Evolutionary conservation across 23 red algal genomes (phyloP).

Genomic region (Gracilaria domingensis): DNA sequence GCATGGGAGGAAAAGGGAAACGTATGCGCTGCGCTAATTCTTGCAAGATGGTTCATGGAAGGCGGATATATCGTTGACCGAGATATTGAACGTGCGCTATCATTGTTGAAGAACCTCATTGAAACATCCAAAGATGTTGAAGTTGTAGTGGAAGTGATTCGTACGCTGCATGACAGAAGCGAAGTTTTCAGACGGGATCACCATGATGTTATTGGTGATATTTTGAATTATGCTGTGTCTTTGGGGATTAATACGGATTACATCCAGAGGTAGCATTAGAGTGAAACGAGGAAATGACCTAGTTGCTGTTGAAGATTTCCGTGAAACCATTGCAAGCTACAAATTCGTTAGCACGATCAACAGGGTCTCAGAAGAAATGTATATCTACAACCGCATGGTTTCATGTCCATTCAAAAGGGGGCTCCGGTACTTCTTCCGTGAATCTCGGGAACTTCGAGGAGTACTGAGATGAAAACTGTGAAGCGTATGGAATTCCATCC

Average conservation of each 20-base stretch:
- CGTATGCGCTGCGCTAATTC: background rate
- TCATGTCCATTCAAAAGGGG: too few relatives aligned
- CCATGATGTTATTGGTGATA: background rate
- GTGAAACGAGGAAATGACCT: too few relatives aligned
- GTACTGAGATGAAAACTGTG: too few relatives aligned
- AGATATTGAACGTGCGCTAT: conserved; percentile 33
- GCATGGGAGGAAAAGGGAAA: conserved; percentile 34
- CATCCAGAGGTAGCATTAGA: too few relatives aligned
- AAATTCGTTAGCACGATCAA: too few relatives aligned
- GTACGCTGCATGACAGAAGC: background rate
- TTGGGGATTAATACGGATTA: background rate
- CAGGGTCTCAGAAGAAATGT: too few relatives aligned
- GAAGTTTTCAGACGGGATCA: background rate
- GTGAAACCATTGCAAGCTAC: too few relatives aligned
- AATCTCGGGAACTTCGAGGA: too few relatives aligned
- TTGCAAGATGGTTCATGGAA: conserved; percentile 24
- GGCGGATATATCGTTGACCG: conserved; percentile 25
- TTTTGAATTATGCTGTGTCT: background rate
- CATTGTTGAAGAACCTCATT: conserved; percentile 30
- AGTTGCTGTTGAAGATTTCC: too few relatives aligned
- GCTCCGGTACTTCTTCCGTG: too few relatives aligned
- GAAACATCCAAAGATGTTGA: background rate
- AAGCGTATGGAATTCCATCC: background rate
- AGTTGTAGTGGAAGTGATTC: background rate
- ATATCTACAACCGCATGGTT: too few relatives aligned